phyloP scores from a whole-genome alignment of 2,329 filamentous ascomycete species.

The Epichloe elymi region DNA sequence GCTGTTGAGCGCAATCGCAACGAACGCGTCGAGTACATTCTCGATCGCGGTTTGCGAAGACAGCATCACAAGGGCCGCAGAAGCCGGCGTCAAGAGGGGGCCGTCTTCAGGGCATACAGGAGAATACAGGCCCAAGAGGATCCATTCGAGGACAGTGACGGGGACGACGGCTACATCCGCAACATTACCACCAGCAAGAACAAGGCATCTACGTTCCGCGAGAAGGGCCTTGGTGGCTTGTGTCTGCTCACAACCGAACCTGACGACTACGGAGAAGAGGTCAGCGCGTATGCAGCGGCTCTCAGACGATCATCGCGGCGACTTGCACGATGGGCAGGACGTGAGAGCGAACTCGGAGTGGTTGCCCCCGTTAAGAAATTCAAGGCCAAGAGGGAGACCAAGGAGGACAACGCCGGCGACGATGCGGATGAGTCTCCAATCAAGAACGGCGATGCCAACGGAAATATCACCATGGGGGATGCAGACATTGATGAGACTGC shows the following conservation, averaged over 20 bases:
- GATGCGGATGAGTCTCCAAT: not conserved
- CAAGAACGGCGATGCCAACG: slow-evolving; percentile 25
- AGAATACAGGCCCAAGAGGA: slow-evolving; percentile 45
- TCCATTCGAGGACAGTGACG: slow-evolving; percentile 49
- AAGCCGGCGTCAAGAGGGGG: slow-evolving; percentile 48
- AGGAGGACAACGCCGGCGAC: slow-evolving; percentile 1
- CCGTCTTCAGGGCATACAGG: slow-evolving; percentile 52
- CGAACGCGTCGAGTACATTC: slow-evolving; percentile 68
- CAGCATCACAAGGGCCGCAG: slow-evolving; percentile 52
- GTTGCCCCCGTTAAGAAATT: slow-evolving; percentile 32
- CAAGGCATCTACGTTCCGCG: slow-evolving; percentile 30
- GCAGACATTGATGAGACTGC: slow-evolving; percentile 35
- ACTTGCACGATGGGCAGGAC: slow-evolving; percentile 53
- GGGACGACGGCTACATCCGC: slow-evolving; percentile 32
- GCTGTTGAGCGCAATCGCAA: slow-evolving; percentile 68
- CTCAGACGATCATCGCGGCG: slow-evolving; percentile 51
- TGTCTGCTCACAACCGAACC: slow-evolving; percentile 46
- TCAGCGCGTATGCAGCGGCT: slow-evolving; percentile 50
- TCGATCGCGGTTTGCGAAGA: slow-evolving; percentile 59
- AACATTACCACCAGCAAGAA: slow-evolving; percentile 17
- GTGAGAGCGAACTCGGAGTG: slow-evolving; percentile 31
- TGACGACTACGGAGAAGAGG: slow-evolving; percentile 68
- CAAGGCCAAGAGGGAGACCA: slow-evolving; percentile 13
- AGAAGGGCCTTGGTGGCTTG: slow-evolving; percentile 50
- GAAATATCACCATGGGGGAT: slow-evolving; percentile 37